Evolutionary conservation across 106 monocot species (phyloP).

Genomic region (Allium fistulosum): DNA sequence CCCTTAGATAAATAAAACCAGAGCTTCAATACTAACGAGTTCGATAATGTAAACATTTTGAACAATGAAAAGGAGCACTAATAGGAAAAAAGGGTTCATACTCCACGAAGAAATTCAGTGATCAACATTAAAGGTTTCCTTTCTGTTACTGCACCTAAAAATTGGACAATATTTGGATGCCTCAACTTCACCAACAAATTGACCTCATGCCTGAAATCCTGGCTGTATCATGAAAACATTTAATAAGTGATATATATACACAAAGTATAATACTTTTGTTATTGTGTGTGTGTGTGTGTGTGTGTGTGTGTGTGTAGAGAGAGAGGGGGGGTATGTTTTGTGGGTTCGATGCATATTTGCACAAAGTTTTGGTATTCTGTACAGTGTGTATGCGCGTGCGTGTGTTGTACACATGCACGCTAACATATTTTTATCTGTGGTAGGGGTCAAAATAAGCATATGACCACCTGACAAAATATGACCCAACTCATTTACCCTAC

Average conservation of each 20-base stretch:
- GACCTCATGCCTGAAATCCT: constrained; percentile 96
- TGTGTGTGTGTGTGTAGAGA: too few relatives aligned
- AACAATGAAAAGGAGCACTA: not conserved
- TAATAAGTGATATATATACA: not conserved
- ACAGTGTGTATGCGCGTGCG: too few relatives aligned
- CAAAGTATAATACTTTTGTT: too few relatives aligned
- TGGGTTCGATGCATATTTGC: too few relatives aligned
- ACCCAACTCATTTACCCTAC: too few relatives aligned
- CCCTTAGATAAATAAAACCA: constrained; percentile 37
- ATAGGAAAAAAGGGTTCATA: constrained; percentile 12
- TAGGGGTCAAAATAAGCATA: too few relatives aligned
- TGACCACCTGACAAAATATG: too few relatives aligned
- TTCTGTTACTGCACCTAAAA: constrained; percentile 96
- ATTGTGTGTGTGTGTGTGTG: too few relatives aligned
- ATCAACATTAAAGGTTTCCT: constrained; percentile 93
- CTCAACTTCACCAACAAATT: constrained; percentile 95
- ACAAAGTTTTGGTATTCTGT: too few relatives aligned
- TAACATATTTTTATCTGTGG: too few relatives aligned
- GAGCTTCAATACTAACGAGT: not conserved
- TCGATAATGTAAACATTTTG: not conserved
- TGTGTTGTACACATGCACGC: too few relatives aligned
- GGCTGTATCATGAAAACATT: constrained; percentile 38
- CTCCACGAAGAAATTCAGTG: constrained; percentile 89
- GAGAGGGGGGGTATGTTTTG: too few relatives aligned
- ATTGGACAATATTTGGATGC: constrained; percentile 97